These are phyloP conservation scores for Didymella sp. DNA, from an alignment of 2,329 filamentous ascomycete genomes.

Conservation along the genomic window DNA sequence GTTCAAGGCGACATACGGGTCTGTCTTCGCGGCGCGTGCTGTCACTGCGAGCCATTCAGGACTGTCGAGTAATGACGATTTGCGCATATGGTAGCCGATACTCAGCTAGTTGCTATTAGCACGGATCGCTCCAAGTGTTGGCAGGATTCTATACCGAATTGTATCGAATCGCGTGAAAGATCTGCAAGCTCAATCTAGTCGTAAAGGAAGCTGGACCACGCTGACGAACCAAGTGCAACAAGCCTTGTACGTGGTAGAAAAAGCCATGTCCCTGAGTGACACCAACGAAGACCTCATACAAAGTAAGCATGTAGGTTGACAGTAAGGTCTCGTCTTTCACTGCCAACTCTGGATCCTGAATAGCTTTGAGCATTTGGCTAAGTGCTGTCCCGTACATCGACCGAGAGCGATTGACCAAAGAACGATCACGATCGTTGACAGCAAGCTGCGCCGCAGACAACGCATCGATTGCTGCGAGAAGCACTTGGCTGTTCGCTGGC, in stretches of 20 bases:
- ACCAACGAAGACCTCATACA: conserved; percentile 49
- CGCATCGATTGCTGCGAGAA: conserved; percentile 44
- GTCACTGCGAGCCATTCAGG: conserved; percentile 46
- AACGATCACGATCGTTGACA: conserved; percentile 38
- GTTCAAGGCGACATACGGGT: conserved; percentile 44
- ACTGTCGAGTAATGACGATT: conserved; percentile 44
- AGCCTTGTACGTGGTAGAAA: conserved; percentile 48
- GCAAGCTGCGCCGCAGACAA: conserved; percentile 46
- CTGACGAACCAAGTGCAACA: conserved; percentile 41
- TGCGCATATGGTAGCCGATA: conserved; percentile 46
- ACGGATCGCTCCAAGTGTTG: background rate
- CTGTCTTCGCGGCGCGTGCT: conserved; percentile 37
- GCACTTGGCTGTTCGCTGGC: conserved; percentile 41
- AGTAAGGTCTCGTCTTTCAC: conserved; percentile 46
- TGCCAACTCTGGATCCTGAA: conserved; percentile 36
- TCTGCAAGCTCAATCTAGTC: conserved; percentile 38
- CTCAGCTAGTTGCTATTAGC: conserved; percentile 35
- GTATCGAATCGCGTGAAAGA: conserved; percentile 48
- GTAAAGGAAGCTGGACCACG: conserved; percentile 44
- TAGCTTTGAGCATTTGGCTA: conserved; percentile 40
- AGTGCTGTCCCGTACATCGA: conserved; percentile 46
- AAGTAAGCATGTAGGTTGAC: conserved; percentile 45
- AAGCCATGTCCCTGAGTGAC: conserved; percentile 45
- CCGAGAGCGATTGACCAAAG: conserved; percentile 44
- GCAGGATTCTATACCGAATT: conserved; percentile 34